phyloP scores from a whole-genome alignment of 805 yeast genomes.

The Spathaspora hagerdaliae region DNA sequence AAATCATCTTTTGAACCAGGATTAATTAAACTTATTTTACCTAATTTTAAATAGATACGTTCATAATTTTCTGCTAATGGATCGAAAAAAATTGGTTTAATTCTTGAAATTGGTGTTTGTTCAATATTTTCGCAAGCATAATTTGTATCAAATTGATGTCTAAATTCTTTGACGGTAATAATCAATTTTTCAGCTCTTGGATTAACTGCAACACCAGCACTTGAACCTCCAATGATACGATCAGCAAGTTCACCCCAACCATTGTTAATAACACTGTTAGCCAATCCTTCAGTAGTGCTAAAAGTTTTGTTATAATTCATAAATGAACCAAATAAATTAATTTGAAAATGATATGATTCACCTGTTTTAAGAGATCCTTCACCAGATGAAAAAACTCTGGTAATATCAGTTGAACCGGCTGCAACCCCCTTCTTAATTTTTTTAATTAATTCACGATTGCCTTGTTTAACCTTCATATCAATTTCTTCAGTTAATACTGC shows the following conservation, averaged over 20 bases:
- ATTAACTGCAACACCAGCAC: slow-evolving; percentile 72
- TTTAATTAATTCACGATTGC: slow-evolving; percentile 20
- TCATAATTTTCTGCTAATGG: slow-evolving; percentile 59
- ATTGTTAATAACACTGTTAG: slow-evolving; percentile 23
- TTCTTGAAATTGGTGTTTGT: slow-evolving; percentile 53
- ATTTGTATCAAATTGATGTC: slow-evolving; percentile 39
- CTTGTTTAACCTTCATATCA: slow-evolving; percentile 26
- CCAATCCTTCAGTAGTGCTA: slow-evolving; percentile 9
- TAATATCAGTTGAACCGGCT: slow-evolving; percentile 83
- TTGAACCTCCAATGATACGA: slow-evolving; percentile 71
- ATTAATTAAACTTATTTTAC: slow-evolving; percentile 39
- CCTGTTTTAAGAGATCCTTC: slow-evolving; percentile 59
- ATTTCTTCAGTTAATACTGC: slow-evolving; percentile 73
- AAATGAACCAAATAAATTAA: slow-evolving; percentile 70
- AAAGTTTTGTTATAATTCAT: slow-evolving; percentile 38
- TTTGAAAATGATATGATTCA: slow-evolving; percentile 64
- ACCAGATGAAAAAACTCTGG: slow-evolving; percentile 67
- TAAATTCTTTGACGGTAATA: slow-evolving; percentile 71
- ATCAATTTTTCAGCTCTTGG: slow-evolving; percentile 73
- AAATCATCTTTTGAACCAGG: slow-evolving; percentile 31
- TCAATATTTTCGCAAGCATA: slow-evolving; percentile 11
- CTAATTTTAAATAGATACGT: slow-evolving; percentile 55
- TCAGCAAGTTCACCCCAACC: slow-evolving; percentile 92
- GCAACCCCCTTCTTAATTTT: slow-evolving; percentile 74
- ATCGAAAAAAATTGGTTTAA: slow-evolving; percentile 62